Base-by-base conservation (phyloP, 306 rosid species). In the Carpinus fangiana region DNA sequence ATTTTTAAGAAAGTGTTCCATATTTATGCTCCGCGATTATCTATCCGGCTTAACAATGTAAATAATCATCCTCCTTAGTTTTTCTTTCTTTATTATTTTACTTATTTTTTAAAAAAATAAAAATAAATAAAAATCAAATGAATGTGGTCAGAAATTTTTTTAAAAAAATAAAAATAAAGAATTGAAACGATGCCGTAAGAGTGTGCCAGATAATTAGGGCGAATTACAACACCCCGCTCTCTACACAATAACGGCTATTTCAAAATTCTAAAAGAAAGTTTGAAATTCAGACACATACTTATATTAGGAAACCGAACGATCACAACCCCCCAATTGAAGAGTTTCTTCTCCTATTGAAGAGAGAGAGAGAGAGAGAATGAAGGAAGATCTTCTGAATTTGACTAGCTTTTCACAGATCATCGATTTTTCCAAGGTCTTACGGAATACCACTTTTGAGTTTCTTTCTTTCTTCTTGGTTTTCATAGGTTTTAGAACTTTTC, bases 191-290 rank as follows among this genome's bases (percentile, higher is more conserved):
- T 38, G 71, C 38, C 50, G 71, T 38, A 23, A 38, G 26, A 16
- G 47, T 26, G 12, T 17, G 41, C 41, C 48, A 26, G 50, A 8
- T 66, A 36, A 66, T 57, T 21, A 8, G 64, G 34, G 21, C 4
- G 28, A 10, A 21, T 9, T 0, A 3, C 5, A 8, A 21, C 13
- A 0, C 52, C 52, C 34, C 14, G 7, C 64, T 57, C 14, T 21
- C 20, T 1, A 18, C 9, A 23, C 51, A 21, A 12, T 8, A 81
- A 81, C 84, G 84, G 84, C 80, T 53, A 81, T 53, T 20, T 65
- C 20, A 21, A 60, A 41, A 46, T 26, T 23, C 66, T 60, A 47
- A 43, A 83, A 78, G 12, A 34, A 46, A 79, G 54, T 79, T 80
- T 54, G 78, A 84, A 79, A 43, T 76, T 67, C 14, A 73, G 73